phyloP scores from a whole-genome alignment of 192 early-diverging fungal species.

The Backusella morwellensis region DNA sequence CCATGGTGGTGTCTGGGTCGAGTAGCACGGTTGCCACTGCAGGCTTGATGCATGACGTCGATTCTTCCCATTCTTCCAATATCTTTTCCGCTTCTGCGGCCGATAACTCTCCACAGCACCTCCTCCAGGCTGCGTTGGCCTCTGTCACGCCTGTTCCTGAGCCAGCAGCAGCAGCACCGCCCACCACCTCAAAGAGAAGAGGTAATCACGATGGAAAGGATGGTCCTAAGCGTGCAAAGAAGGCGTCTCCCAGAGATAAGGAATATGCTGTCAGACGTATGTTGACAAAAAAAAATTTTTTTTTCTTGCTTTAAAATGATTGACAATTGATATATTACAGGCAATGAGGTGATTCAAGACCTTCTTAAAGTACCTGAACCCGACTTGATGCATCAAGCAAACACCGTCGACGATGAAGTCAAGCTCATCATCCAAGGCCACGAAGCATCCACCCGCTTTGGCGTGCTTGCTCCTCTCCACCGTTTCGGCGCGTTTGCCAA shows the following conservation, averaged over 20 bases:
- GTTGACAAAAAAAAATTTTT: background rate
- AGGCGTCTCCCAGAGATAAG: conserved; percentile 24
- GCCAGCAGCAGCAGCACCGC: background rate
- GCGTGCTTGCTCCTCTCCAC: conserved; percentile 18
- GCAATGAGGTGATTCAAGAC: conserved; percentile 29
- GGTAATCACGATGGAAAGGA: background rate
- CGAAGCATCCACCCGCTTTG: conserved; percentile 15
- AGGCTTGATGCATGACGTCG: conserved; percentile 10
- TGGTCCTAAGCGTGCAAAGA: conserved; percentile 17
- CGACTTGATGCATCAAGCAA: conserved; percentile 28
- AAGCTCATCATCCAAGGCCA: conserved; percentile 30
- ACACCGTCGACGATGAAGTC: conserved; percentile 18
- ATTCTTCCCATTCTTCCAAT: conserved; percentile 7
- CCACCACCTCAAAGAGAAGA: background rate
- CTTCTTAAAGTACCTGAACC: conserved; percentile 22
- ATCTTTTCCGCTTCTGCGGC: background rate
- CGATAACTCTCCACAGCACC: conserved; percentile 12
- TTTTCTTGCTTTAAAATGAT: too few relatives aligned
- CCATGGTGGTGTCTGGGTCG: background rate
- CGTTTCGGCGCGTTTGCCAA: conserved; percentile 34
- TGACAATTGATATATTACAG: background rate
- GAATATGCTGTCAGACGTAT: conserved; percentile 32
- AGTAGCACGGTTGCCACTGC: background rate
- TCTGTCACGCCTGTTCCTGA: conserved; percentile 11
- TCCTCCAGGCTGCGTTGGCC: conserved; percentile 16